Base-by-base conservation (phyloP, 371 early-diverging fungal genomes). In the Gilbertella persicaria region DNA sequence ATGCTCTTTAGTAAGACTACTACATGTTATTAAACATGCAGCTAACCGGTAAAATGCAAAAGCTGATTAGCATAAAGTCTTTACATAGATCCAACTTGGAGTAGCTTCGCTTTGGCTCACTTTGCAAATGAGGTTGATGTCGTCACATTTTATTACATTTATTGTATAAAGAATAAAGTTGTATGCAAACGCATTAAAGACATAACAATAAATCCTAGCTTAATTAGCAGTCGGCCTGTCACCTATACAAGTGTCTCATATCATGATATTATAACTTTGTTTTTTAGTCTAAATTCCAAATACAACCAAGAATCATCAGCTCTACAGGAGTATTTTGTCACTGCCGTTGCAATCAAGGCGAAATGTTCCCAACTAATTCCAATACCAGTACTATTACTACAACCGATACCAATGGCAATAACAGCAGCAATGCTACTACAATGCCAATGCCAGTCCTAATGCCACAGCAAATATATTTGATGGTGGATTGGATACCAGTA, bases 51-150 rank as follows among this genome's bases (percentile, higher is more conserved):
- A n/a, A 41, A 33, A 55, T 30, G 41, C 33, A 42, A 41, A 56
- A 56, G 50, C 38, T 46, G 51, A 58, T 5, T 26, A 30, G 14
- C 45, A 51, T 33, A 46, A 20, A 5, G 50, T 51, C 40, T 19
- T 23, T 51, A 45, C 20, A 52, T n/a, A 51, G 23, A 58, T 58
- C 21, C 46, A 50, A 58, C 47, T 58, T 58, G 17, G 23, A 28
- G 59, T 52, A 52, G 48, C 48, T 58, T 58, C n/a, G 53, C 43
- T 26, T 44, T 58, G 36, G 43, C 47, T 47, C 53, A 47, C 35
- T 58, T 58, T 26, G 52, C n/a, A 45, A 33, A 40, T 40, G 58
- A 58, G 46, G 30, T 51, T 51, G 51, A 51, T 25, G 58, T 52
- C 24, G 29, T 42, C 30, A 52, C 59, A 26, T 58, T 58, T 58